These are phyloP conservation scores for Lentinus brumalis DNA, from an alignment of 768 basidiomycete genomes.

Conservation along the genomic window DNA sequence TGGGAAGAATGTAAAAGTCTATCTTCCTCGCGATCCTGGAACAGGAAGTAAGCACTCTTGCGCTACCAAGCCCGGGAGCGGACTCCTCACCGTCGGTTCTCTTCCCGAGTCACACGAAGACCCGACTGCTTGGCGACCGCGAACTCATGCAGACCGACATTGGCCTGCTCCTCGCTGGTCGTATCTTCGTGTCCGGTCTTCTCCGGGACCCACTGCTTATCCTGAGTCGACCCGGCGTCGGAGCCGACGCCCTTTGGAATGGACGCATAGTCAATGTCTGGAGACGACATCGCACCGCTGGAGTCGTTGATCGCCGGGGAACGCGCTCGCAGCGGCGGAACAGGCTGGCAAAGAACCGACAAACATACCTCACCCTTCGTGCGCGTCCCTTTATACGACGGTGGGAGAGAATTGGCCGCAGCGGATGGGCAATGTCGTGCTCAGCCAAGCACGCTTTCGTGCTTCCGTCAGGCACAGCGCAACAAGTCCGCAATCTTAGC, in stretches of 20 bases:
- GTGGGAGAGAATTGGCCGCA: too few species aligned
- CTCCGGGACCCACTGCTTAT: constrained; percentile 1
- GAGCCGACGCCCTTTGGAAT: constrained; percentile 2
- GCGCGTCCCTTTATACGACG: too few species aligned
- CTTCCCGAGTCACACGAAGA: constrained; percentile 7
- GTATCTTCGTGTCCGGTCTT: neutral
- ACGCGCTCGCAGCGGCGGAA: neutral
- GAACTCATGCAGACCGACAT: constrained; percentile 21
- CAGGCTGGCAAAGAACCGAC: neutral
- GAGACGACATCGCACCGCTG: neutral
- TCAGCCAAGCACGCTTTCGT: constrained; percentile 4
- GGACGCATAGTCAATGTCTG: neutral
- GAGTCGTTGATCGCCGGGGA: neutral
- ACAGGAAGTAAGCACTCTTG: neutral
- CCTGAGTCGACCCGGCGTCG: constrained; percentile 2
- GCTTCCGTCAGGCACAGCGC: constrained; percentile 16
- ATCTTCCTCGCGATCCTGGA: constrained; percentile 27
- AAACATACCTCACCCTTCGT: too few species aligned
- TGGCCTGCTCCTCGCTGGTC: constrained; percentile 14
- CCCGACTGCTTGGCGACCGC: constrained; percentile 18
- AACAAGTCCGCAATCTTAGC: constrained; percentile 12
- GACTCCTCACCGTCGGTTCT: constrained; percentile 7
- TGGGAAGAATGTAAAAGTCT: constrained; percentile 31
- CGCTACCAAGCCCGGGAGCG: too few species aligned
- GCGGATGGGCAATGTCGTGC: constrained; percentile 1